Base-by-base conservation (phyloP, 768 basidiomycete genomes). In the Mrakia blollopis region DNA sequence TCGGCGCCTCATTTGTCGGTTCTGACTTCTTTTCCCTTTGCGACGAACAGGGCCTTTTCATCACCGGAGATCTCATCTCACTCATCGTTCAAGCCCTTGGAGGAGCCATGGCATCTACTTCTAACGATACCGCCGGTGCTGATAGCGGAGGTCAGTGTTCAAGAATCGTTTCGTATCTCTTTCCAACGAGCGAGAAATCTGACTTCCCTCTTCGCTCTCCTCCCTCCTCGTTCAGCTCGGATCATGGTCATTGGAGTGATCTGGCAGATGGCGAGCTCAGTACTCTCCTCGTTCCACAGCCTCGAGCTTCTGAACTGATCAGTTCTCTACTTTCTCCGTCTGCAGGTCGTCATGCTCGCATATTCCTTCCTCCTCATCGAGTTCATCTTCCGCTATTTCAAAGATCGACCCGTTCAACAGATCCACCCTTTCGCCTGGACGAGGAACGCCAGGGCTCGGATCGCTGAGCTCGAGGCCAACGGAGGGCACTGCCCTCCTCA, bases 371-470 rank as follows among this genome's bases (percentile, higher is more conserved):
- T 68, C 23, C 39, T 68, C 8, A 6, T 44, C 37, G 65, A 68
- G 37, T 68, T 68, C 37, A 39, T 37, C 37, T 39, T 68, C 23
- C 65, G 65, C 4, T 68, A 68, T 23, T 18, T 68, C 37, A 35
- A 25, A 9, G 35, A 37, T 21, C 39, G 35, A 35, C 35, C 65
- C 21, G 63, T 32, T 11, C 39, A 39, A 39, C 35, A 35, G 35
- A 11, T 68, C 18, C 65, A 68, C 65, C 65, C 65, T 30, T 68
- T 68, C 65, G 65, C 65, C 35, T 44, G 65, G 65, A 68, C 65
- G 10, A 21, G 25, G 23, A 39, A 35, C 6, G 65, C 65, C 25
- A 23, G 65, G 25, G 65, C 65, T 14, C 16, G 37, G 13, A n/a
- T 41, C 1, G 65, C 65, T 13, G 65, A 68, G 39, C 25, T 16